Conservation (phyloP, 169 alveolate species). For the Cryptosporidium ubiquitum region DNA sequence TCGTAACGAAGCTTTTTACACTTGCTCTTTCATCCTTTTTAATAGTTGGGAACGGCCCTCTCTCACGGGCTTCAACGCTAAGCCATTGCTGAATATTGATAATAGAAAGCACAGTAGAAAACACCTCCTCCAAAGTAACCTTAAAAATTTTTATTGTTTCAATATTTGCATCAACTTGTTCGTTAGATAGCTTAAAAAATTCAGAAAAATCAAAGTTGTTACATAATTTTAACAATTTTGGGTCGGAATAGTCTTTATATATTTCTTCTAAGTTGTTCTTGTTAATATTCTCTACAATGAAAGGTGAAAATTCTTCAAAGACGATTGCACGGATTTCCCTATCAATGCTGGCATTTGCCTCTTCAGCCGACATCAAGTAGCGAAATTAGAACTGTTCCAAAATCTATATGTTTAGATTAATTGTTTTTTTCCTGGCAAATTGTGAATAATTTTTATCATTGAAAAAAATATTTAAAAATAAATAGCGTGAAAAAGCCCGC, state of each 20-base stretch:
- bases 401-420: not conserved
- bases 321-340: conserved; percentile 38
- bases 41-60: conserved; percentile 72
- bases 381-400: not conserved
- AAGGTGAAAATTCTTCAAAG: conserved; percentile 40
- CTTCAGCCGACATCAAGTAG: conserved; percentile 24
- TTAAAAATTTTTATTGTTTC: conserved; percentile 20
- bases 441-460: not conserved
- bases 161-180: not conserved
- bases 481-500: conserved; percentile 16
- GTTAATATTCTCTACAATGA: conserved; percentile 18
- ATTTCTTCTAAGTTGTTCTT: conserved; percentile 15
- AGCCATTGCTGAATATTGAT: conserved; percentile 73
- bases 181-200: not conserved
- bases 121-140: conserved; percentile 43
- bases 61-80: conserved; percentile 47
- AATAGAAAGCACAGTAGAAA: conserved; percentile 50
- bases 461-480: not conserved
- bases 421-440: not conserved
- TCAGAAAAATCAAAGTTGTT: not conserved
- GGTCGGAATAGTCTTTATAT: conserved; percentile 58
- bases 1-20: conserved; percentile 45
- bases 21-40: conserved; percentile 19
- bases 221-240: conserved; percentile 13
- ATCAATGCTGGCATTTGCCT: conserved; percentile 42